Base-by-base conservation (phyloP, 805 yeast species). In the Wickerhamomyces strasburgensis region DNA sequence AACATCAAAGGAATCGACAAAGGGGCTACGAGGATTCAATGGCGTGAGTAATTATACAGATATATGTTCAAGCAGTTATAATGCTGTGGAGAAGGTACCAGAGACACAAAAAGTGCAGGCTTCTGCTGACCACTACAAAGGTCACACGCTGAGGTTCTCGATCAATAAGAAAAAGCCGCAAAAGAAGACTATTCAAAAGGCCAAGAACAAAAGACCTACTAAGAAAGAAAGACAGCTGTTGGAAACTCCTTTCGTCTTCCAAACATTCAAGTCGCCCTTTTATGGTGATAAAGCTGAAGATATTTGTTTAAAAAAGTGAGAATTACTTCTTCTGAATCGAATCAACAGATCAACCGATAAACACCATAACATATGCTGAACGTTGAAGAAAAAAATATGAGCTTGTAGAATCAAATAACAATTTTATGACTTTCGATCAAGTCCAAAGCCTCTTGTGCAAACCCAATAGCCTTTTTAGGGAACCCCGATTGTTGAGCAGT, bases 401-500 rank as follows among this genome's bases (percentile, higher is more conserved):
- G n/a, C n/a, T n/a, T n/a, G n/a, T n/a, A n/a, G n/a, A n/a, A n/a
- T n/a, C n/a, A n/a, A n/a, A n/a, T n/a, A n/a, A n/a, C n/a, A n/a
- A n/a, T n/a, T n/a, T n/a, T n/a, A n/a, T n/a, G 11, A 11, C 11
- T 21, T 11, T 21, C 25, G 25, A 21, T 21, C 7, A 21, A 8
- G 25, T 21, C 11, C 11, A 21, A 21, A 21, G 25, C 25, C 10
- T 21, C 25, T 21, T 21, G 25, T 8, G 25, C 25, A 11, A 21
- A 21, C 11, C 25, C 25, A 21, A 21, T 21, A 11, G 25, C 25
- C 25, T 21, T 21, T 14, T 65, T 62, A 1, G 98, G 98, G 57
- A 93, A 93, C 44, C 86, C 83, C 7, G 93, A 98, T 17, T 85
- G 75, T 59, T 88, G 96, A 0, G 98, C 98, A 25, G 93, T 98